A percentile compares a stretch with the other conserved stretches of the same genome.
Conservation (phyloP, 1,139 yeast genomes). For the Sugiyamaella neomexicana region DNA sequence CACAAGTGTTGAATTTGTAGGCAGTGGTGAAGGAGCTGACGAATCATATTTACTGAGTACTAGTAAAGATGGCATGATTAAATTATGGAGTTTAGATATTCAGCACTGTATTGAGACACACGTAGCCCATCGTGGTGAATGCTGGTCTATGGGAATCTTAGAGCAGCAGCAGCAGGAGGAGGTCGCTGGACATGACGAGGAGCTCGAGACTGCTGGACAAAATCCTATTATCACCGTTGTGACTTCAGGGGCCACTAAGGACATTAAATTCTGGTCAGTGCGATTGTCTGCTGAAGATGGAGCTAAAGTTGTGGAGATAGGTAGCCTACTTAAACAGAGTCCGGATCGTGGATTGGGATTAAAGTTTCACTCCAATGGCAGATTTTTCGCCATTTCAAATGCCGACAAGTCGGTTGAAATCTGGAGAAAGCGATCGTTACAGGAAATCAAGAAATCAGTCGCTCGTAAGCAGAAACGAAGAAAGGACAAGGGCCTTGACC, state of each 20-base stretch:
- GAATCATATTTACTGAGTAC: constrained; percentile 68
- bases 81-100: constrained; percentile 87
- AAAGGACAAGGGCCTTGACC: constrained; percentile 49
- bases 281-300: constrained; percentile 52
- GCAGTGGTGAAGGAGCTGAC: constrained; percentile 22
- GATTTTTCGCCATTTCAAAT: constrained; percentile 68
- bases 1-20: constrained; percentile 62
- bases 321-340: constrained; percentile 74
- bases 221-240: constrained; percentile 35
- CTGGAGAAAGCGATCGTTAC: constrained; percentile 72
- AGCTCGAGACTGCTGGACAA: neutral
- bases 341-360: constrained; percentile 70
- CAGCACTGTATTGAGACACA: constrained; percentile 94
- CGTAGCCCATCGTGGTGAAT: constrained; percentile 88
- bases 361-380: constrained; percentile 48
- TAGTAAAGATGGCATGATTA: constrained; percentile 86
- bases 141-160: constrained; percentile 72
- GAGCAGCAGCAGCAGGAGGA: constrained; percentile 24
- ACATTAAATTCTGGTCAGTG: constrained; percentile 78
- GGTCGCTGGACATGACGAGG: constrained; percentile 16
- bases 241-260: constrained; percentile 79
- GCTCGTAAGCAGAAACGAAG: constrained; percentile 78
- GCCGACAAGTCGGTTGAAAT: constrained; percentile 80
- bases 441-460: constrained; percentile 77
- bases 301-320: constrained; percentile 58